Evolutionary conservation across 1,139 yeast species (phyloP), one percentile per base, ranked within the genome.

Genomic region (Magnusiomyces suaveolens): DNA sequence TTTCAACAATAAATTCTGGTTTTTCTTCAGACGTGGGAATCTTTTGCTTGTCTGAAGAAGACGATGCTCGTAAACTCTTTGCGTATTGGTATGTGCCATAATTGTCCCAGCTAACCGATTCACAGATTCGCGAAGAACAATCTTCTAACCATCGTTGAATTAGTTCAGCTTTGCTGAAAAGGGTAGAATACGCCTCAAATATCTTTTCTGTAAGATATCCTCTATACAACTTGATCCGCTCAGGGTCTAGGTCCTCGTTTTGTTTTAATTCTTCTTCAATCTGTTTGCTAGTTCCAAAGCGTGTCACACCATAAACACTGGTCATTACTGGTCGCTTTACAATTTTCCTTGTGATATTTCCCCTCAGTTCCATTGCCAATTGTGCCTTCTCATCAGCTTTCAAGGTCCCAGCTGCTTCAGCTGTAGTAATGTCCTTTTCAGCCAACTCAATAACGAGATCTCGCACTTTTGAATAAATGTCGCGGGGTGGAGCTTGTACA

Each of bases 281-380:
- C 70, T 90, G 96, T 1, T 81, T 80, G 20, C 84, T 79, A 0
- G 95, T 96, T 20, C 96, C 97, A 59, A 84, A 79, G 65, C 78
- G 84, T 0, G 96, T 90, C 25, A 88, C 97, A 61, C 97, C 97
- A 67, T 90, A 90, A 47, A 90, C 97, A 63, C 87, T 88, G 0
- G 97, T 90, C 97, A 90, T 90, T 20, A 90, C 97, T 0, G 97
- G 87, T 69, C 88, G 96, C 66, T 90, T 90, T 48, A 89, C 95
- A 50, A 88, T 82, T 66, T 87, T 87, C 62, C 97, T 78, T 23
- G 82, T 77, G 55, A 90, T 79, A 62, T 80, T 78, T 52, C 82
- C 84, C 58, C 78, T 73, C 50, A 82, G 69, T 54, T 73, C 72
- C 21, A 66, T 56, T 0, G 88, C 88, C 59, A 70, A 64, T 29